phyloP scores from a whole-genome alignment of 108 stramenopile species.

The Fragilaria radians region DNA sequence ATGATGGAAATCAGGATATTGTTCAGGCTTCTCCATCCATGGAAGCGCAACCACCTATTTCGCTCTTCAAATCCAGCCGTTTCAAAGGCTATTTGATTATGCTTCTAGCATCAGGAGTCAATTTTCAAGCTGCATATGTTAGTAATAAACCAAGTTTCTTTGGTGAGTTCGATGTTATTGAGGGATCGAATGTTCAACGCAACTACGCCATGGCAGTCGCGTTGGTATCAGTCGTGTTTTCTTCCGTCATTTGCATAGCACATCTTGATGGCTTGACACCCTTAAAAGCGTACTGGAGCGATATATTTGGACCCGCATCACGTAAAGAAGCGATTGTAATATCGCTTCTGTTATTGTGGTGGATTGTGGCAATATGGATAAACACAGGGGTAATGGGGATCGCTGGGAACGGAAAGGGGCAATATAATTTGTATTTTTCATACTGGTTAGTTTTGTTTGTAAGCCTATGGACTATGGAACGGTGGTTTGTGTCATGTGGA shows the following conservation, averaged over 20 bases:
- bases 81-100: constrained; percentile 69
- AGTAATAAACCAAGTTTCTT: constrained; percentile 13
- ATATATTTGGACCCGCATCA: constrained; percentile 30
- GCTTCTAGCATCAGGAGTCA: constrained; percentile 40
- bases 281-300: constrained; percentile 17
- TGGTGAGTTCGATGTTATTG: constrained; percentile 6
- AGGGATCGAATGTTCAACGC: constrained; percentile 19
- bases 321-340: constrained; percentile 35
- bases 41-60: no score
- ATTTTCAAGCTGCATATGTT: constrained; percentile 29
- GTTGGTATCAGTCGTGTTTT: constrained; percentile 31
- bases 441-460: constrained; percentile 51
- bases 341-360: constrained; percentile 51
- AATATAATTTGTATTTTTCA: constrained; percentile 64
- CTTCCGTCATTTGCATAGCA: constrained; percentile 20
- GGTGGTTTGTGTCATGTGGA: constrained; percentile 44
- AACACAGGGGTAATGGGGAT: constrained; percentile 53
- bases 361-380: constrained; percentile 55
- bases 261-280: constrained; percentile 44
- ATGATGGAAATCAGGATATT: no score
- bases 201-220: constrained; percentile 38
- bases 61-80: constrained; percentile 48
- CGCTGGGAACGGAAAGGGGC: constrained; percentile 67
- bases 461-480: constrained; percentile 40
- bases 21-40: no score